Evolutionary conservation across 2,329 filamentous ascomycete genomes (phyloP).

Genomic region (Stromatinia cepivora): DNA sequence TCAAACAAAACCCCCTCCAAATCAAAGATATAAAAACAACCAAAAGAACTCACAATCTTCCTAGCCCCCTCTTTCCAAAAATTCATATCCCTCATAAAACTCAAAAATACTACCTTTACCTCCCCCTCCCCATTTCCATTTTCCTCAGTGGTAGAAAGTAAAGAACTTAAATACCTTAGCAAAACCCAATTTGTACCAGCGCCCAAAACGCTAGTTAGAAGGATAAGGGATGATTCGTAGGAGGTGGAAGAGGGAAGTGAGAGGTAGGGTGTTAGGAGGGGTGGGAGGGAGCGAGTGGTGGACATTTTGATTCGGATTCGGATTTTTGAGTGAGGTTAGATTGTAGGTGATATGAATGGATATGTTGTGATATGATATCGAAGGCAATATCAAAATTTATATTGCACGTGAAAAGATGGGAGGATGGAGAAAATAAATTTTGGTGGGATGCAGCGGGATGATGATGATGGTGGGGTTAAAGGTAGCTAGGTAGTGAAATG

Average conservation of each 20-base stretch:
- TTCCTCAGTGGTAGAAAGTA: slow-evolving; percentile 16
- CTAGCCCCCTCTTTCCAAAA: slow-evolving; percentile 77
- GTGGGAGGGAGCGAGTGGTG: slow-evolving; percentile 46
- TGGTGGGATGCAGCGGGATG: background rate
- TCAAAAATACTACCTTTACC: slow-evolving; percentile 69
- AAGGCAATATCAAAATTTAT: slow-evolving; percentile 1
- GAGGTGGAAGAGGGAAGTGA: slow-evolving; percentile 48
- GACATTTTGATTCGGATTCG: background rate
- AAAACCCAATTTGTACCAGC: slow-evolving; percentile 67
- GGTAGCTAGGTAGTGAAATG: background rate
- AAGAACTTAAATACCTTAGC: slow-evolving; percentile 51
- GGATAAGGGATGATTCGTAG: slow-evolving; percentile 56
- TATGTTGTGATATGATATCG: background rate
- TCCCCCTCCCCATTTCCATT: slow-evolving; percentile 30
- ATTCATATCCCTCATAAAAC: slow-evolving; percentile 73
- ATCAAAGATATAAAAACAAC: background rate
- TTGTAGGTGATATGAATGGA: background rate
- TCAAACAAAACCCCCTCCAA: no score
- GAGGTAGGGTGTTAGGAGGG: slow-evolving; percentile 65
- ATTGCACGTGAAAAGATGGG: slow-evolving; percentile 4
- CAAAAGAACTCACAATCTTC: slow-evolving; percentile 57
- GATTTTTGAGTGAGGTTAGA: background rate
- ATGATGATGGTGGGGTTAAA: background rate
- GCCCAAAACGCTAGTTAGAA: slow-evolving; percentile 68
- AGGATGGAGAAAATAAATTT: background rate